These are phyloP conservation scores for Coemansia sp. DNA, from an alignment of 371 early-diverging fungal genomes.

Conservation along the genomic window DNA sequence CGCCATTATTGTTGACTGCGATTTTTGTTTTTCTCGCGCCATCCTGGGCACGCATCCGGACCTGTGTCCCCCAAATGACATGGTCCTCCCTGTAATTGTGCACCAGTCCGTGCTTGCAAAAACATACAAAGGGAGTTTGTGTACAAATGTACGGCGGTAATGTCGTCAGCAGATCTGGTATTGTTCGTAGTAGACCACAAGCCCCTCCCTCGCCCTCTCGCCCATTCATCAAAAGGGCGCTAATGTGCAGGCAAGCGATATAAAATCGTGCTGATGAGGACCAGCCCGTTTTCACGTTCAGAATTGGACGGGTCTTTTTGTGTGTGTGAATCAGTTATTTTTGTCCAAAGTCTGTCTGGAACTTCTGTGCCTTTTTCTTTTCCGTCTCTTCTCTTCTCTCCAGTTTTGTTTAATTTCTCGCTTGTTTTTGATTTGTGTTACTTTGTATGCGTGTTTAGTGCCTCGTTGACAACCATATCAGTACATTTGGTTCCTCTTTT, in stretches of 20 bases:
- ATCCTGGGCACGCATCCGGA: neutral
- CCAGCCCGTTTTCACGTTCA: neutral
- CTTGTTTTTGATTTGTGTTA: slow-evolving; percentile 9
- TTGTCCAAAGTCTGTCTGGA: slow-evolving; percentile 4
- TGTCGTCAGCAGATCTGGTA: slow-evolving; percentile 17
- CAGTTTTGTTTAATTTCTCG: slow-evolving; percentile 4
- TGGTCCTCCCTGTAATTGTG: neutral
- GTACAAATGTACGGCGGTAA: slow-evolving; percentile 1
- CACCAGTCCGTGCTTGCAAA: slow-evolving; percentile 1
- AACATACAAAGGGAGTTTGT: neutral
- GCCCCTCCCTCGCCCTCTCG: slow-evolving; percentile 8
- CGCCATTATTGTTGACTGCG: neutral
- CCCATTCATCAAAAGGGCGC: neutral
- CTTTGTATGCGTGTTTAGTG: slow-evolving; percentile 1
- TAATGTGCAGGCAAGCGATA: slow-evolving; percentile 14
- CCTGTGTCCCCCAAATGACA: neutral
- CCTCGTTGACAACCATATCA: neutral
- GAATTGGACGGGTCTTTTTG: neutral
- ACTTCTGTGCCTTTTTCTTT: neutral
- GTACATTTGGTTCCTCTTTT: neutral
- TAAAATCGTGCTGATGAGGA: slow-evolving; percentile 3
- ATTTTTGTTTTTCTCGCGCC: neutral
- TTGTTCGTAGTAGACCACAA: slow-evolving; percentile 10
- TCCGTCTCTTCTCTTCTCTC: neutral
- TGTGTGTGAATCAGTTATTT: slow-evolving; percentile 15